Evolutionary conservation across 179 eudicot genomes (phyloP), one percentile per base, ranked within the genome.

Genomic region (Patellifolia procumbens): DNA sequence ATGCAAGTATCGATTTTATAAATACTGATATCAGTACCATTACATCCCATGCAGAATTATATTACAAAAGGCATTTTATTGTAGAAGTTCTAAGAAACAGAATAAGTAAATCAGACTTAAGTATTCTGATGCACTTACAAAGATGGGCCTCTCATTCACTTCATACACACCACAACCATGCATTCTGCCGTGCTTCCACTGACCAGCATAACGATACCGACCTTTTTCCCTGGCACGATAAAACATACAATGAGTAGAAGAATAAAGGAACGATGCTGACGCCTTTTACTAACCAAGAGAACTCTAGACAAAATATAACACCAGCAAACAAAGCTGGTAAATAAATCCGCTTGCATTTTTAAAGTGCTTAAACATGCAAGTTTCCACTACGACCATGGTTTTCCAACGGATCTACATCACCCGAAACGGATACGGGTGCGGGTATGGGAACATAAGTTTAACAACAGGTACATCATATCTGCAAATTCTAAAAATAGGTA

Each of bases 171-270:
- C 98, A 78, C 98, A 93, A 12, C 97, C 98, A 86, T 93, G 98
- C 90, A 91, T 86, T 87, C 97, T 85, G 63, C 94, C 87, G 82
- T 93, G 98, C 84, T 93, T 93, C 97, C 97, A 93, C 81, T 93
- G 89, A 76, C 98, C 98, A 82, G 98, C 92, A 78, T 91, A 93
- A 29, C 97, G 90, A 75, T 93, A 93, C 29, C 98, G 92, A 31
- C 98, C 98, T 80, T 87, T 90, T 87, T 91, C 97, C 84, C 98
- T 93, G 83, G 37, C 65, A 86, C 39, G 79, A 71, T 63, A 43
- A n/a, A 51, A 11, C 29, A 71, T 49, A 56, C 0, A 64, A n/a
- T 70, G 66, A 72, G 53, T 55, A 59, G 20, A 28, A 72, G 32
- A 19, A 74, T 26, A 69, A 68, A 9, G 34, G 13, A 12, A 53